Evolutionary conservation across 2,329 filamentous ascomycete genomes (phyloP).

Genomic region (Atkinsonella hypoxylon): DNA sequence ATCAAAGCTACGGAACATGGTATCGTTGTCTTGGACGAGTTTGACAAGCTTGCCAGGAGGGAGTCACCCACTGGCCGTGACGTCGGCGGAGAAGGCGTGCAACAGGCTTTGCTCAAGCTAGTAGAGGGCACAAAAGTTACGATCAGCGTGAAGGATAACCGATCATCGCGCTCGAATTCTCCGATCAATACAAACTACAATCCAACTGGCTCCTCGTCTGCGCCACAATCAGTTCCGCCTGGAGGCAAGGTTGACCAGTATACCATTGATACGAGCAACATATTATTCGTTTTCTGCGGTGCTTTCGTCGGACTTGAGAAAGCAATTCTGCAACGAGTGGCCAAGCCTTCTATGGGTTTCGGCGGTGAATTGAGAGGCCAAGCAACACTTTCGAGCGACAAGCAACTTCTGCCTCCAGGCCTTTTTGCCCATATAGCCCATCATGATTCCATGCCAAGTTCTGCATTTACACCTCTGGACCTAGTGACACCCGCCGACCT

Average conservation of each 20-base stretch:
- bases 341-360: conserved; percentile 79
- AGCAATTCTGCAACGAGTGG: conserved; percentile 73
- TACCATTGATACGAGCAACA: conserved; percentile 85
- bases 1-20: conserved; percentile 74
- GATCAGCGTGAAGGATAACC: conserved; percentile 73
- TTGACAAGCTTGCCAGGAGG: conserved; percentile 89
- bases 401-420: conserved; percentile 53
- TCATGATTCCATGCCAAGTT: conserved; percentile 26
- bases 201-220: conserved; percentile 28
- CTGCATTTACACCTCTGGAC: conserved; percentile 49
- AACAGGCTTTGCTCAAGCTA: conserved; percentile 90
- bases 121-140: conserved; percentile 93
- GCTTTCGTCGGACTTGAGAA: conserved; percentile 92
- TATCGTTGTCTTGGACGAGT: conserved; percentile 92
- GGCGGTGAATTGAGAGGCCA: conserved; percentile 64
- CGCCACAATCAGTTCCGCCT: conserved; percentile 33
- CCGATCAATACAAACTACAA: conserved; percentile 43
- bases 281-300: conserved; percentile 92
- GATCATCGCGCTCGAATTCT: conserved; percentile 40
- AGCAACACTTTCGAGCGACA: conserved; percentile 33
- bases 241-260: conserved; percentile 47
- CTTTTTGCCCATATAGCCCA: conserved; percentile 45
- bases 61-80: conserved; percentile 85
- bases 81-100: conserved; percentile 90
- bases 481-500: conserved; percentile 65